phyloP scores from a whole-genome alignment of 2,329 filamentous ascomycete species.

The Trichophyton simii region DNA sequence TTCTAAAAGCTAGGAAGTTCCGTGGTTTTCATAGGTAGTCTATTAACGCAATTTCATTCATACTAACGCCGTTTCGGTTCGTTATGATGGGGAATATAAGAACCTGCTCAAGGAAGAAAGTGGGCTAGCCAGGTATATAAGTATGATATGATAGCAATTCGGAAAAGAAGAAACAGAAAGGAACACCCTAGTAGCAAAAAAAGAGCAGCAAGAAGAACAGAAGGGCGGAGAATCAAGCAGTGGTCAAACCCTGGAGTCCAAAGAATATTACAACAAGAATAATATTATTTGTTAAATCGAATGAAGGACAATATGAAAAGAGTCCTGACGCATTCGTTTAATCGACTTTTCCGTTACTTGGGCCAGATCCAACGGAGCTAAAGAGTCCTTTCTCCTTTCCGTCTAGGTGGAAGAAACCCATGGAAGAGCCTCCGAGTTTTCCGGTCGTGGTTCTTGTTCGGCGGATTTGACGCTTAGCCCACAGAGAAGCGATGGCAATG shows the following conservation, averaged over 20 bases:
- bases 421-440: conserved; percentile 23
- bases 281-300: background rate
- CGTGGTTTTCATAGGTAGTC: background rate
- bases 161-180: background rate
- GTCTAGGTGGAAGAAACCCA: conserved; percentile 37
- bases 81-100: background rate
- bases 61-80: background rate
- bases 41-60: background rate
- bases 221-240: background rate
- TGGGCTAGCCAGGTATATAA: conserved; percentile 1
- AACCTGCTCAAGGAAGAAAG: background rate
- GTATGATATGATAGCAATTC: background rate
- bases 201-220: background rate
- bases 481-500: conserved; percentile 23
- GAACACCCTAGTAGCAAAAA: background rate
- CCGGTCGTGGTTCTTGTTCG: conserved; percentile 21
- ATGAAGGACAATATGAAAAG: background rate
- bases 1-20: too few relatives aligned
- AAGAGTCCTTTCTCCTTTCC: conserved; percentile 37
- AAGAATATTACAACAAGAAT: background rate
- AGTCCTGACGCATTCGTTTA: conserved; percentile 14
- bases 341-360: conserved; percentile 36
- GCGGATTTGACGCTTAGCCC: conserved; percentile 23
- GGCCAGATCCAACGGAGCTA: conserved; percentile 19
- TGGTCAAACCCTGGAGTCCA: background rate